Evolutionary conservation across 495 filamentous ascomycete species (phyloP).

Genomic region (Lasiosphaeria ovina): DNA sequence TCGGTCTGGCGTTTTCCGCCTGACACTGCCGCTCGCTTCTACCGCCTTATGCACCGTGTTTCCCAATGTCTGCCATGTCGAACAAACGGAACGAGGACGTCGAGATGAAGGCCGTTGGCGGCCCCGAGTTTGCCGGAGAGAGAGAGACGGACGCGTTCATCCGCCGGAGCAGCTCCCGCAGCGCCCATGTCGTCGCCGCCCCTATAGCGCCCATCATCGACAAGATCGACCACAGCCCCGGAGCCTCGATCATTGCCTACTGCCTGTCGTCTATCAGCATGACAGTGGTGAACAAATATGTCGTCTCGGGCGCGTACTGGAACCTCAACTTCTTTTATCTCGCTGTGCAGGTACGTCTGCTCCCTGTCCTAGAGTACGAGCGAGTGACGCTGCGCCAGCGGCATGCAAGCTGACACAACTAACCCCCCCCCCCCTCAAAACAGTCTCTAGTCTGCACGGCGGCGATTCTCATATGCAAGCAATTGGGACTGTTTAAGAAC

Average conservation of each 20-base stretch:
- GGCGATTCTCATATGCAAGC: slow-evolving; percentile 83
- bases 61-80: slow-evolving; percentile 35
- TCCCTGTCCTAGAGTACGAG: neutral
- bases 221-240: slow-evolving; percentile 67
- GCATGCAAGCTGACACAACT: too few species aligned
- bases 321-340: slow-evolving; percentile 98
- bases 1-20: neutral
- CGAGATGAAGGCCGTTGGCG: slow-evolving; percentile 60
- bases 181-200: slow-evolving; percentile 32
- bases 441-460: slow-evolving; percentile 89
- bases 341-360: slow-evolving; percentile 71
- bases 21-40: slow-evolving; percentile 1
- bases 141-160: slow-evolving; percentile 59
- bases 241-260: slow-evolving; percentile 82
- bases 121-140: slow-evolving; percentile 48
- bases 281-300: slow-evolving; percentile 99
- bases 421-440: neutral
- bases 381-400: neutral
- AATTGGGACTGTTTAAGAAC: slow-evolving; percentile 78
- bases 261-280: slow-evolving; percentile 94
- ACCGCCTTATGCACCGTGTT: neutral
- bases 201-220: slow-evolving; percentile 37
- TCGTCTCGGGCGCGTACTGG: slow-evolving; percentile 83
- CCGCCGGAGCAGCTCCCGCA: slow-evolving; percentile 38
- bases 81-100: slow-evolving; percentile 87